Conservation (phyloP, 257 asterid genomes). For the Lantana camara region DNA sequence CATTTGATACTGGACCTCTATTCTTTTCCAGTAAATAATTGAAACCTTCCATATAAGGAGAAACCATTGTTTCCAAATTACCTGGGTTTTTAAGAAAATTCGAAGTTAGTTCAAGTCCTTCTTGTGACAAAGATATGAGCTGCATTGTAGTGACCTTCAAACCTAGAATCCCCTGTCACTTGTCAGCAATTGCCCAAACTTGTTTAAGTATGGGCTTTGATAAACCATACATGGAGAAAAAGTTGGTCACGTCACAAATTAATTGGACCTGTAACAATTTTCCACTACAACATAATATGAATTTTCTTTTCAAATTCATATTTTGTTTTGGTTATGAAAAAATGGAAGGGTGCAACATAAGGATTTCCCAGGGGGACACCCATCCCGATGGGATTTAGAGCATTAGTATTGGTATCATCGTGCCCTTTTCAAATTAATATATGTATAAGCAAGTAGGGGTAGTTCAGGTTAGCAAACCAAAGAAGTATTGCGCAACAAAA, state of each 20-base stretch:
- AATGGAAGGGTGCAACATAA: too few species aligned
- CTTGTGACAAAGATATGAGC: slow-evolving; percentile 88
- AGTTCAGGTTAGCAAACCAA: too few species aligned
- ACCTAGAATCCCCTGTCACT: slow-evolving; percentile 85
- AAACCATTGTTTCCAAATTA: slow-evolving; percentile 47
- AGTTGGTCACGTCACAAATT: slow-evolving; percentile 67
- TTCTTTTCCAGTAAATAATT: slow-evolving; percentile 48
- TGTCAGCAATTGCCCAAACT: slow-evolving; percentile 97
- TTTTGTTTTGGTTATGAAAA: too few species aligned
- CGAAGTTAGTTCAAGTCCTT: slow-evolving; percentile 63
- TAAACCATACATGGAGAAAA: slow-evolving; percentile 69
- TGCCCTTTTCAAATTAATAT: too few species aligned
- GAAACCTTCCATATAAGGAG: slow-evolving; percentile 84
- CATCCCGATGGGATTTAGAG: too few species aligned
- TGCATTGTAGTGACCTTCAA: slow-evolving; percentile 88
- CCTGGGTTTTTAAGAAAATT: slow-evolving; percentile 55
- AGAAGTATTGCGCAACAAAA: too few species aligned
- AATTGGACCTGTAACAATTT: too few species aligned
- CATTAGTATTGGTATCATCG: too few species aligned
- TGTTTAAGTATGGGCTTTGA: slow-evolving; percentile 75
- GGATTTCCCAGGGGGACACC: too few species aligned
- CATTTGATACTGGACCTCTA: slow-evolving; percentile 33
- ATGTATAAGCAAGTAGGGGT: too few species aligned
- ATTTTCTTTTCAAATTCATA: too few species aligned
- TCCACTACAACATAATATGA: too few species aligned